Evolutionary conservation across 352 stramenopile genomes (phyloP).

Genomic region (Phytophthora lateralis): DNA sequence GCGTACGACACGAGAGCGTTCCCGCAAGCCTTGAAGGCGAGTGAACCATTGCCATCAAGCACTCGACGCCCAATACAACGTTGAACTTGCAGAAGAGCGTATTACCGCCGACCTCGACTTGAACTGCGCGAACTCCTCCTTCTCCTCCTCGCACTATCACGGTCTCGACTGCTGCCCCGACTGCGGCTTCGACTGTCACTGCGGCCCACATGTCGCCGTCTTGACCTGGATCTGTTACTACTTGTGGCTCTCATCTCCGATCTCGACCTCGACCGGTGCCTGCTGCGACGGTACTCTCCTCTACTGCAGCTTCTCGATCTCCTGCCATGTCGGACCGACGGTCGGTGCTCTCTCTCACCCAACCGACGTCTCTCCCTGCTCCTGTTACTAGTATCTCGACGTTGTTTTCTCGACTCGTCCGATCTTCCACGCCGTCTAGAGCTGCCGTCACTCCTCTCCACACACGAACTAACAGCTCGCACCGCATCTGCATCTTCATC

Average conservation of each 20-base stretch:
- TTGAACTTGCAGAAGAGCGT: not conserved
- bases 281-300: not conserved
- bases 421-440: not conserved
- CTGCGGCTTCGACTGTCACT: slow-evolving; percentile 26
- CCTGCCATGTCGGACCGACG: not conserved
- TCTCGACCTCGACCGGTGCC: slow-evolving; percentile 7
- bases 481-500: not conserved
- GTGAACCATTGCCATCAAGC: not conserved
- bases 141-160: slow-evolving; percentile 8
- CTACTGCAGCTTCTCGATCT: slow-evolving; percentile 16
- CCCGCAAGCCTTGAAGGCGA: not conserved
- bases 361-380: slow-evolving; percentile 16
- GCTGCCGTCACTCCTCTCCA: slow-evolving; percentile 6
- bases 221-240: slow-evolving; percentile 20
- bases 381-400: slow-evolving; percentile 10
- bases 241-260: slow-evolving; percentile 10
- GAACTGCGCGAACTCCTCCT: slow-evolving; percentile 11
- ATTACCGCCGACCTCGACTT: slow-evolving; percentile 17
- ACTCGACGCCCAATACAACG: not conserved
- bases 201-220: slow-evolving; percentile 2
- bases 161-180: slow-evolving; percentile 12
- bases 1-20: not conserved
- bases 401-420: slow-evolving; percentile 3
- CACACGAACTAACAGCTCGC: not conserved
- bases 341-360: not conserved